Base-by-base conservation (phyloP, 1,139 yeast genomes). In the Casaregolazyma suthepensis region DNA sequence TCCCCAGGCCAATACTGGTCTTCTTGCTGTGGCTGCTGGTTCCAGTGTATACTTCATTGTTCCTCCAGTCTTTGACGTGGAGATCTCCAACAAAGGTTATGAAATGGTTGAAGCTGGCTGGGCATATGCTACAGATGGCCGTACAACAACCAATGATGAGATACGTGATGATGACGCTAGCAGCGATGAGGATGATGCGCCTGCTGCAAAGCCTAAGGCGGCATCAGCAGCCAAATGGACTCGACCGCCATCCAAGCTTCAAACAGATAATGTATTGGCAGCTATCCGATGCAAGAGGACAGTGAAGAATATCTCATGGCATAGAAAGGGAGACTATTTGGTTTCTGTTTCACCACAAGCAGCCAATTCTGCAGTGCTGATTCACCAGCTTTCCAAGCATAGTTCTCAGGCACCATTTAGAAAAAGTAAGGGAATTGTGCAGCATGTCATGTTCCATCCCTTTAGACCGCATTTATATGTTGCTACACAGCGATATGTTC, bases 371-470 rank as follows among this genome's bases (percentile, higher is more conserved):
- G 85, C 98, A 4, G 96, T 93, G 45, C 77, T 94, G 56, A 89
- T 93, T 60, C 99, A 93, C 72, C 98, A 93, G 74, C 74, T 93
- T 51, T 88, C 97, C 5, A 90, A 90, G 71, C 99, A 93, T 74
- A 78, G 86, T 58, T 86, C 98, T n/a, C 99, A 93, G 74, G 87
- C 96, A 17, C 99, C 99, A 59, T 93, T 93, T 80, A 80, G 83
- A 63, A 89, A 89, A 71, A 82, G 96, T 42, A 88, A 88, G 75
- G 99, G 99, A 59, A 85, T 91, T 58, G 85, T 91, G 47, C 90
- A 90, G 84, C 96, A 89, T 69, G 97, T 96, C 59, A 87, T 86
- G 71, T 93, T 93, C 81, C 99, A 93, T 72, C 99, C 99, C 23
- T 85, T 88, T 74, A 85, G 88, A 66, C 99, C 99, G 18, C 95